These are phyloP conservation scores for Coniferiporia sulphurascens DNA, from an alignment of 1,284 basidiomycete species.

Conservation along the genomic window DNA sequence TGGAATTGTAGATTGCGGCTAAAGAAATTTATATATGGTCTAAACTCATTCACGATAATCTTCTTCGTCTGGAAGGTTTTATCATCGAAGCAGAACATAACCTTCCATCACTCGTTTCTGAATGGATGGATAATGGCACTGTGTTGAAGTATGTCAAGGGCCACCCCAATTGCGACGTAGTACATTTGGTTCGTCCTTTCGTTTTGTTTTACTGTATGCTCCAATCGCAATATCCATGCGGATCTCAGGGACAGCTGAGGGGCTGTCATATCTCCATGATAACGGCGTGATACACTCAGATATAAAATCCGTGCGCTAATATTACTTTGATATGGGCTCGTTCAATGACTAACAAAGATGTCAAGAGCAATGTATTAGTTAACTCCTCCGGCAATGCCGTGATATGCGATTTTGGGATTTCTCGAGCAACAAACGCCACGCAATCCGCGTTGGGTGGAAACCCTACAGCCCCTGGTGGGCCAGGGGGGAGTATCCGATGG, in stretches of 20 bases:
- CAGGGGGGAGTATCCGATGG: neutral
- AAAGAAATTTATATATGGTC: constrained; percentile 5
- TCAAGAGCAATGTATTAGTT: constrained; percentile 16
- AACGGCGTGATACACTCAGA: constrained; percentile 7
- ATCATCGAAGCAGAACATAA: neutral
- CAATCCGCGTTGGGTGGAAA: neutral
- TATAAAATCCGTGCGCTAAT: constrained; percentile 4
- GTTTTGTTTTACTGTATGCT: too few species aligned
- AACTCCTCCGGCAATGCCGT: neutral
- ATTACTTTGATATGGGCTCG: neutral
- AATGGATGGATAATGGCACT: constrained; percentile 7
- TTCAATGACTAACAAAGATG: neutral
- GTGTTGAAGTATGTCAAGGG: neutral
- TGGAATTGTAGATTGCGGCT: neutral
- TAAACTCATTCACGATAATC: neutral
- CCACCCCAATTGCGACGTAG: neutral
- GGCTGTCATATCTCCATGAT: constrained; percentile 7
- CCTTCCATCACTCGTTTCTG: constrained; percentile 2
- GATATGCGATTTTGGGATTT: constrained; percentile 10
- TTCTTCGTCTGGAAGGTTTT: constrained; percentile 4
- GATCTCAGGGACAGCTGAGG: neutral
- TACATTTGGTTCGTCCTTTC: neutral
- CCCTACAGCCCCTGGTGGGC: neutral
- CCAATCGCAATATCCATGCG: neutral
- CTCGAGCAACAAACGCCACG: neutral